Evolutionary conservation across 305 asterid genomes (phyloP).

Genomic region (Salvia sclarea): DNA sequence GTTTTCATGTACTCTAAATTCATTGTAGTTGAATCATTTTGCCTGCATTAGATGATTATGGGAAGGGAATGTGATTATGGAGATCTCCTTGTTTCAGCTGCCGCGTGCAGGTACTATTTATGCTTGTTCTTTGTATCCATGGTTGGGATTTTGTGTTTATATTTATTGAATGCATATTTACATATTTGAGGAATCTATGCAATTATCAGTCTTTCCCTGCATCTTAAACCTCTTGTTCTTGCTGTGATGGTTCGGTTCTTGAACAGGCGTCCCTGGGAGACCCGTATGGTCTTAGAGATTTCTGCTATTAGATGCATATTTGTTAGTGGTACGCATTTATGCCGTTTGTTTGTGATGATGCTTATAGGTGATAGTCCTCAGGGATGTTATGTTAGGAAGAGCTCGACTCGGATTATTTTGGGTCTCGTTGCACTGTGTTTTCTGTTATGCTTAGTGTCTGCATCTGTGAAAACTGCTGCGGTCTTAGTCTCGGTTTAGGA

Average conservation of each 20-base stretch:
- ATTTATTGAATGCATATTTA: constrained; percentile 3
- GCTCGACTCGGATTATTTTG: background rate
- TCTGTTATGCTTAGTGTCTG: background rate
- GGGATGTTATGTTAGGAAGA: background rate
- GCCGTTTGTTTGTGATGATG: background rate
- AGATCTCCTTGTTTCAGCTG: constrained; percentile 8
- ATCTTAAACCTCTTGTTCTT: background rate
- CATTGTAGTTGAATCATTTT: constrained; percentile 37
- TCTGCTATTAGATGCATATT: background rate
- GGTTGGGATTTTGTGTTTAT: background rate
- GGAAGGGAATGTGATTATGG: constrained; percentile 25
- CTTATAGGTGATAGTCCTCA: too few relatives aligned
- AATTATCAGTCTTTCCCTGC: background rate
- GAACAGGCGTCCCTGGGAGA: background rate
- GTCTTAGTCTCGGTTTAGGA: too few relatives aligned
- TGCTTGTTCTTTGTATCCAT: background rate
- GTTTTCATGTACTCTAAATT: constrained; percentile 34
- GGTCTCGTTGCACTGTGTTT: background rate
- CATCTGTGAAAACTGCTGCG: background rate
- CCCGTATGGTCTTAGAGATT: background rate
- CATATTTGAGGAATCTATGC: background rate
- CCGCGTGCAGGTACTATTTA: background rate
- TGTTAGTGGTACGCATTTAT: too few relatives aligned
- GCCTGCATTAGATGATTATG: constrained; percentile 36
- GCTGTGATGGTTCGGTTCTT: background rate